Evolutionary conservation across 345 rosid genomes (phyloP).

Genomic region (Eucalyptus viminalis): DNA sequence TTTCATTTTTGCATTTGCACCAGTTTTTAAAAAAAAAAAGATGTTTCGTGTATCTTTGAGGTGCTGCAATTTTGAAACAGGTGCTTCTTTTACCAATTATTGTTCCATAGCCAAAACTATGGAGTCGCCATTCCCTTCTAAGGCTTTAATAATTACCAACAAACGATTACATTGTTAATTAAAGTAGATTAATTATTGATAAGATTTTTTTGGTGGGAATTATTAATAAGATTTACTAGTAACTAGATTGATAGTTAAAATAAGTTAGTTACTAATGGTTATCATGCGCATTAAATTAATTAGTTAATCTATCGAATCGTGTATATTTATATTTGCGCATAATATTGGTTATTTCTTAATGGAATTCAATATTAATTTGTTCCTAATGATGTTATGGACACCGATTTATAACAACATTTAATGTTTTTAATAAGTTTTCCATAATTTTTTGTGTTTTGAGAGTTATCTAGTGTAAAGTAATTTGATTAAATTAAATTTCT

Average conservation of each 20-base stretch:
- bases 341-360: not conserved
- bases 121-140: not conserved
- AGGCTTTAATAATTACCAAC: not conserved
- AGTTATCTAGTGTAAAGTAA: not conserved
- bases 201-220: not conserved
- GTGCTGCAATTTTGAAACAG: not conserved
- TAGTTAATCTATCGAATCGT: not conserved
- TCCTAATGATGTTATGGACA: not conserved
- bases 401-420: not conserved
- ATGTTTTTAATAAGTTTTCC: not conserved
- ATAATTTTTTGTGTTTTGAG: not conserved
- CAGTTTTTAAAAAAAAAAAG: not conserved
- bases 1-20: not conserved
- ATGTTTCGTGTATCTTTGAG: not conserved
- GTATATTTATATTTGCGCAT: not conserved
- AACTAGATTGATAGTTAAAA: not conserved
- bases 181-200: not conserved
- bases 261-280: not conserved
- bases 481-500: not conserved
- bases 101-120: not conserved
- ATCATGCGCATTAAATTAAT: not conserved
- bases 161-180: not conserved
- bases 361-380: too few species aligned
- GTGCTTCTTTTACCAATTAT: not conserved
- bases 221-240: not conserved